phyloP scores from a whole-genome alignment of 2,329 filamentous ascomycete species.

The Hypocreales sp. region DNA sequence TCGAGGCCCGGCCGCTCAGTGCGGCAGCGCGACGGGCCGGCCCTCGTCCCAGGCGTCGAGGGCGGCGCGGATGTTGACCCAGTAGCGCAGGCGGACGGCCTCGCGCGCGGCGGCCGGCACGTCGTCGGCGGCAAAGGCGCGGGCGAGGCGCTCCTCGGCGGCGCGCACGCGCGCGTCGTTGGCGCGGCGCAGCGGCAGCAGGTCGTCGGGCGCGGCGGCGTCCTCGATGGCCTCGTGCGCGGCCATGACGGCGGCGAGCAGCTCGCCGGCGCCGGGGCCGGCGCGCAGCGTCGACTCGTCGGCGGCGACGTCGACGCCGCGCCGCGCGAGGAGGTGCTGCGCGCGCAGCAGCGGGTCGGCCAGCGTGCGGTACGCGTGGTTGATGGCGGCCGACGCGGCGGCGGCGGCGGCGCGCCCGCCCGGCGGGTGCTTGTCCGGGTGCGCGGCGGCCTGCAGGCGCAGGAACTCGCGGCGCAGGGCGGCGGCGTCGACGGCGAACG shows the following conservation, averaged over 20 bases:
- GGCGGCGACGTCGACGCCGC: slow-evolving; percentile 61
- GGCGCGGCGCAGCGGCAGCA: slow-evolving; percentile 39
- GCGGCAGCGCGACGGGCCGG: slow-evolving; percentile 39
- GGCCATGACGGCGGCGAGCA: slow-evolving; percentile 70
- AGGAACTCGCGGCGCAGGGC: slow-evolving; percentile 75
- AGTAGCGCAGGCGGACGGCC: slow-evolving; percentile 70
- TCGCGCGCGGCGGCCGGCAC: slow-evolving; percentile 51
- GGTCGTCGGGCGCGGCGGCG: slow-evolving; percentile 48
- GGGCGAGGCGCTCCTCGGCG: slow-evolving; percentile 47
- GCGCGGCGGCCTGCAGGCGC: slow-evolving; percentile 59
- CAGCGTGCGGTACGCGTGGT: slow-evolving; percentile 82
- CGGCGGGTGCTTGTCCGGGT: slow-evolving; percentile 53
- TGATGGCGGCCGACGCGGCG: slow-evolving; percentile 67
- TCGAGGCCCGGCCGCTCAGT: slow-evolving; percentile 16
- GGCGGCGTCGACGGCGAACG: slow-evolving; percentile 58
- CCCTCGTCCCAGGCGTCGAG: slow-evolving; percentile 76
- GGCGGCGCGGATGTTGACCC: slow-evolving; percentile 73
- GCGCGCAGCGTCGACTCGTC: slow-evolving; percentile 63
- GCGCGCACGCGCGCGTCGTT: slow-evolving; percentile 54
- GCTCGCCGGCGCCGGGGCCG: slow-evolving; percentile 30
- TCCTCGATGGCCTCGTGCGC: slow-evolving; percentile 62
- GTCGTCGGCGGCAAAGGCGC: slow-evolving; percentile 51
- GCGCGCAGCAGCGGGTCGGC: slow-evolving; percentile 63
- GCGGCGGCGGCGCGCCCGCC: slow-evolving; percentile 48
- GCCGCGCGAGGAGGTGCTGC: slow-evolving; percentile 69